Conservation (phyloP, 345 rosid genomes). For the Kandelia obovata region DNA sequence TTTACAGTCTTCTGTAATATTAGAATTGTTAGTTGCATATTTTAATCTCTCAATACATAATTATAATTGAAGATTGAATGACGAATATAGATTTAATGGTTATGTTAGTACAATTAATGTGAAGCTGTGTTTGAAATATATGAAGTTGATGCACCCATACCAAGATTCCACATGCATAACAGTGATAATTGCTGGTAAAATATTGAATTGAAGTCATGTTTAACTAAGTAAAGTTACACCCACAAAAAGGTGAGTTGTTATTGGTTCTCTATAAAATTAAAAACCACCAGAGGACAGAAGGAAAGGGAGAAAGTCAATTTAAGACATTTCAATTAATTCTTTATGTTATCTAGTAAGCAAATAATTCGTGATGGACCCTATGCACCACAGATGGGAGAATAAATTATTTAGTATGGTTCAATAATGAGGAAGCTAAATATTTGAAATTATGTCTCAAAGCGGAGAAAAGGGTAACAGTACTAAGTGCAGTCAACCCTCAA, state of each 20-base stretch:
- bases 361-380: constrained; percentile 44
- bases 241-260: constrained; percentile 3
- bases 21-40: too few species aligned
- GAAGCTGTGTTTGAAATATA: too few species aligned
- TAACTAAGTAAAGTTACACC: not conserved
- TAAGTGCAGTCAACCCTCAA: constrained; percentile 1
- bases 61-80: too few species aligned
- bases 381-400: constrained; percentile 12
- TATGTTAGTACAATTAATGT: too few species aligned
- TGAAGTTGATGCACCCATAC: too few species aligned
- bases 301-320: constrained; percentile 6
- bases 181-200: constrained; percentile 17
- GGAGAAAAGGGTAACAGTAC: not conserved
- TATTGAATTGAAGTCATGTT: constrained; percentile 5
- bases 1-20: too few species aligned
- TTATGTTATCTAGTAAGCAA: constrained; percentile 32
- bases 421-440: not conserved
- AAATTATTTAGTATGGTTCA: not conserved
- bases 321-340: constrained; percentile 13
- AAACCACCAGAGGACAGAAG: not conserved
- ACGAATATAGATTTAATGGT: too few species aligned
- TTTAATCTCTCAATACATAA: too few species aligned
- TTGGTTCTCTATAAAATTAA: not conserved
- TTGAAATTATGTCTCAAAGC: not conserved
- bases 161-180: constrained; percentile 4